These are phyloP conservation scores for Diutina sp. DNA, from an alignment of 1,139 yeast species.

Conservation along the genomic window DNA sequence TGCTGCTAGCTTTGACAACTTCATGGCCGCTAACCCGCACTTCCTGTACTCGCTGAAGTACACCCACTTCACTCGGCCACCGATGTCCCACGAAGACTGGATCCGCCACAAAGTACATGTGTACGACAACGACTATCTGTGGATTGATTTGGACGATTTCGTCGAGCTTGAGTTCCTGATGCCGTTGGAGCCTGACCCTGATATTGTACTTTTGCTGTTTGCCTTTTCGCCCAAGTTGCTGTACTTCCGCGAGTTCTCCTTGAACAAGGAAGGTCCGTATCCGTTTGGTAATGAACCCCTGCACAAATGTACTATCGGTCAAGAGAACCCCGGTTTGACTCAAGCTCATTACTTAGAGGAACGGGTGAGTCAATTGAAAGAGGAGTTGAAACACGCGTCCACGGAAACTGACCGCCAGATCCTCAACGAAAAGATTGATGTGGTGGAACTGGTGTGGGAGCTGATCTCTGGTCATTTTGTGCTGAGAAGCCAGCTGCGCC, in stretches of 20 bases:
- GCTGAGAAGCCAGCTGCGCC: neutral
- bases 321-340: neutral
- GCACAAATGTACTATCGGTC: slow-evolving; percentile 57
- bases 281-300: slow-evolving; percentile 62
- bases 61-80: neutral
- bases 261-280: slow-evolving; percentile 34
- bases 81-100: neutral
- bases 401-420: neutral
- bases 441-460: slow-evolving; percentile 2
- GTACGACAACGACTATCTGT: slow-evolving; percentile 37
- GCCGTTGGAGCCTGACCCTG: slow-evolving; percentile 26
- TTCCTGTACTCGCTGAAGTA: neutral
- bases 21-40: neutral
- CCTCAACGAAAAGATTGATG: neutral
- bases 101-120: slow-evolving; percentile 12
- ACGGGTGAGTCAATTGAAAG: slow-evolving; percentile 31
- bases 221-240: slow-evolving; percentile 65
- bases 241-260: slow-evolving; percentile 50
- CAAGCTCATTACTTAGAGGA: slow-evolving; percentile 11
- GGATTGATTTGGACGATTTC: slow-evolving; percentile 80
- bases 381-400: slow-evolving; percentile 20
- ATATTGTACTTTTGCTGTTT: slow-evolving; percentile 49
- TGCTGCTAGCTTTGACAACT: neutral
- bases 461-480: neutral
- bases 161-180: slow-evolving; percentile 43